Percentiles rank a stretch among this genome's conserved stretches.
Conservation (phyloP, 257 asterid species). For the Forsythia suspensa region DNA sequence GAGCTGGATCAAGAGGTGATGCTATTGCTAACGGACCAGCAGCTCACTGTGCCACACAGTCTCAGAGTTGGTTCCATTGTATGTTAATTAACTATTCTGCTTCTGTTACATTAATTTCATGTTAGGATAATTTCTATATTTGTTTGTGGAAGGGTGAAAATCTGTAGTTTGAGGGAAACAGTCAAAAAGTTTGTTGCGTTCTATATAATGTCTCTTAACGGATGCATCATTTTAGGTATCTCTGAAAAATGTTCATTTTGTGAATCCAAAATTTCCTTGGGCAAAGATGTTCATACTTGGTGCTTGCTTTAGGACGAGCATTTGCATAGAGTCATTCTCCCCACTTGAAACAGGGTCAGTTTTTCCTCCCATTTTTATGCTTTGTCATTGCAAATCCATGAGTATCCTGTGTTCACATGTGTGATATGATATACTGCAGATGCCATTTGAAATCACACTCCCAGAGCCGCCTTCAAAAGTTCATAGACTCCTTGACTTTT, state of each 20-base stretch:
- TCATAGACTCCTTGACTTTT: conserved; percentile 59
- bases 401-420: conserved; percentile 16
- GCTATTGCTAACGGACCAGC: conserved; percentile 63
- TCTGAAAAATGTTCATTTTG: conserved; percentile 71
- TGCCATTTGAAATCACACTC: conserved; percentile 50
- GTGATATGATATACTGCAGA: conserved; percentile 40
- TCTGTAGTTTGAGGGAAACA: not conserved
- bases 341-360: conserved; percentile 69
- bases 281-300: conserved; percentile 75
- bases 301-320: conserved; percentile 70
- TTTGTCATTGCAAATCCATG: not conserved
- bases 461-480: conserved; percentile 62
- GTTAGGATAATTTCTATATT: conserved; percentile 15
- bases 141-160: conserved; percentile 11
- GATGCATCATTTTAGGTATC: conserved; percentile 55
- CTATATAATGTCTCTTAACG: conserved; percentile 20
- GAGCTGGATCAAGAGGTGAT: conserved; percentile 78
- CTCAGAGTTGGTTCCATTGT: conserved; percentile 87
- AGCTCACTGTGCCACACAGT: conserved; percentile 67
- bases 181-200: not conserved
- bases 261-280: conserved; percentile 78
- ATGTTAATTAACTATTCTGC: conserved; percentile 32
- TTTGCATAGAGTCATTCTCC: conserved; percentile 77
- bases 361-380: conserved; percentile 17
- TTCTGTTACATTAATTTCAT: conserved; percentile 10